Evolutionary conservation across 169 alveolate genomes (phyloP), one percentile per base, ranked within the genome.

Genomic region (Cyclospora cayetanensis): DNA sequence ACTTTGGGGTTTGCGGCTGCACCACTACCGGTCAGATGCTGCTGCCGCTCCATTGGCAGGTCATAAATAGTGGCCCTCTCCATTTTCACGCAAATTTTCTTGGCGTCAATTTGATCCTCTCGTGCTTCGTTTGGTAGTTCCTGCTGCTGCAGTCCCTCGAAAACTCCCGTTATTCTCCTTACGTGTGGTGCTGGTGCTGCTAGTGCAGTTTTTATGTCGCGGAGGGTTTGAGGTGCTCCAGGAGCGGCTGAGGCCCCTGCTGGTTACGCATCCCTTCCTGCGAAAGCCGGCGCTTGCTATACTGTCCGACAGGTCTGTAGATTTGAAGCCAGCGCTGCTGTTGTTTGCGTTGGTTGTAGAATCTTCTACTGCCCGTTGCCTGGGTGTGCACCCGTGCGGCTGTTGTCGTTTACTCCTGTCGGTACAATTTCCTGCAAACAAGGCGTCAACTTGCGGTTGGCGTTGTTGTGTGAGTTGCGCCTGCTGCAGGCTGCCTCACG

Each of bases 401-500:
- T 29, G 55, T 55, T 12, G 83, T 39, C 39, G 83, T 31, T 70
- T n/a, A n/a, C n/a, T n/a, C n/a, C n/a, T n/a, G n/a, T n/a, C n/a
- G n/a, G n/a, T n/a, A n/a, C n/a, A n/a, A n/a, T n/a, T n/a, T n/a
- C n/a, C n/a, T n/a, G n/a, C n/a, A n/a, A n/a, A n/a, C n/a, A n/a
- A n/a, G n/a, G n/a, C n/a, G n/a, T n/a, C n/a, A n/a, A n/a, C n/a
- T n/a, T n/a, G n/a, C n/a, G n/a, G n/a, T n/a, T n/a, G n/a, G n/a
- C n/a, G n/a, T n/a, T n/a, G n/a, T n/a, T n/a, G n/a, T n/a, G n/a
- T n/a, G n/a, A n/a, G 83, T 55, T 35, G 1, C 52, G 34, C 31
- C 35, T 35, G 52, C 83, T 70, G 83, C 83, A 70, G 83, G 83
- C 83, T 70, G 34, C 83, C 83, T 70, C 83, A 70, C 3, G 55